Percentiles rank a stretch among this genome's conserved stretches.
Conservation (phyloP, 129 eudicot species). For the carrot (Daucus carota) region DH1_v3.0 NC_030384.2:42276501-42277000, state of each 20-base stretch:
- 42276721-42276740: conserved; percentile 45
- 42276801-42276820: not conserved
- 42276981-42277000: too few relatives aligned
- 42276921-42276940: too few relatives aligned
- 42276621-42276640: not conserved
- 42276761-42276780: conserved; percentile 23
- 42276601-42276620: not conserved
- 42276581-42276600: conserved; percentile 7
- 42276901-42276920: not conserved
- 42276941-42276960: too few relatives aligned
- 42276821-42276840: not conserved
- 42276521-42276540: conserved; percentile 24
- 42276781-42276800: conserved; percentile 20
- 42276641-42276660: not conserved
- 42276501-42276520: conserved; percentile 16
- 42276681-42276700: conserved; percentile 53
- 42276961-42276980: too few relatives aligned
- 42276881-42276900: not conserved
- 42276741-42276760: conserved; percentile 49
- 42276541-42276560: conserved; percentile 25
- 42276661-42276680: not conserved
- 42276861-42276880: not conserved
- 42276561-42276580: conserved; percentile 29
- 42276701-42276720: conserved; percentile 54
- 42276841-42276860: not conserved